Evolutionary conservation across 1,139 yeast genomes (phyloP).

Genomic region (Saccharomyces hybrid): DNA sequence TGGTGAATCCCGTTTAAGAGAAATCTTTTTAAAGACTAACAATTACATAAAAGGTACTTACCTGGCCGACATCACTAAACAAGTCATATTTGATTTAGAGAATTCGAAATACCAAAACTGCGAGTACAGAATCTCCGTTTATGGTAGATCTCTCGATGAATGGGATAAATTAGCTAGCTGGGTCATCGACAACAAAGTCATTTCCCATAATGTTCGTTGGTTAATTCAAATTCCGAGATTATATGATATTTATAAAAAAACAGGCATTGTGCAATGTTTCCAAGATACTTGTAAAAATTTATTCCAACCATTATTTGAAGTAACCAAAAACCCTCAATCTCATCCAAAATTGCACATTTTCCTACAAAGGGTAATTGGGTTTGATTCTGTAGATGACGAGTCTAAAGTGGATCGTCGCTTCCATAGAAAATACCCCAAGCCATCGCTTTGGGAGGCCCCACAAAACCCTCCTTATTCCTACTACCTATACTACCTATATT

Average conservation of each 20-base stretch:
- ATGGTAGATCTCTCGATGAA: slow-evolving; percentile 82
- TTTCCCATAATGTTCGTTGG: slow-evolving; percentile 96
- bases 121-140: slow-evolving; percentile 88
- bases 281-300: slow-evolving; percentile 70
- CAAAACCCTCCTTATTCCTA: slow-evolving; percentile 97
- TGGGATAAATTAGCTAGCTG: slow-evolving; percentile 95
- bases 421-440: slow-evolving; percentile 74
- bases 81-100: slow-evolving; percentile 89
- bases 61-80: slow-evolving; percentile 86
- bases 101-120: slow-evolving; percentile 94
- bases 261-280: slow-evolving; percentile 62
- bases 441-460: slow-evolving; percentile 67
- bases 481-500: slow-evolving; percentile 79
- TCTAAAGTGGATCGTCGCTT: slow-evolving; percentile 79
- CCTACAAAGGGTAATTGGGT: slow-evolving; percentile 89
- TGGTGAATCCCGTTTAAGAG: slow-evolving; percentile 94
- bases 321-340: slow-evolving; percentile 68
- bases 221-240: slow-evolving; percentile 89
- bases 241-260: slow-evolving; percentile 78
- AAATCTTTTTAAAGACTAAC: slow-evolving; percentile 90
- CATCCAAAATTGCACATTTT: slow-evolving; percentile 87
- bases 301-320: slow-evolving; percentile 89
- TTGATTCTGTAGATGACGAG: slow-evolving; percentile 97
- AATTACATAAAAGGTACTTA: slow-evolving; percentile 83
- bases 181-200: slow-evolving; percentile 87